These are phyloP conservation scores for Pyracantha coccinea DNA, from an alignment of 331 rosid genomes.

Conservation along the genomic window DNA sequence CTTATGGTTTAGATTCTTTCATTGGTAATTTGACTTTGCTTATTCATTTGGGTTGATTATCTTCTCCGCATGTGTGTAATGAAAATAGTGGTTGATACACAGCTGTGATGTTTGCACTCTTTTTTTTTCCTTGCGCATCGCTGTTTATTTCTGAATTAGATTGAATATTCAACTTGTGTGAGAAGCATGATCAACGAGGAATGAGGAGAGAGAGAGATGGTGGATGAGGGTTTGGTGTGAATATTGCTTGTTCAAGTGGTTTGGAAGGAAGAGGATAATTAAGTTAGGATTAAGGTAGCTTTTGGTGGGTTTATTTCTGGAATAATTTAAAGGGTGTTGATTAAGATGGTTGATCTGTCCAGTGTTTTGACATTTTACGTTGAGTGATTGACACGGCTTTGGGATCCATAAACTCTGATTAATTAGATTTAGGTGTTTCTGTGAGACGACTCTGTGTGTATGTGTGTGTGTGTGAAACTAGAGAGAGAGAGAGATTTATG, in stretches of 20 bases:
- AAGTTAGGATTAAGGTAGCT: neutral
- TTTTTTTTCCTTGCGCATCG: too few relatives aligned
- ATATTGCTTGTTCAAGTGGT: neutral
- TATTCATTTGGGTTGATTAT: too few relatives aligned
- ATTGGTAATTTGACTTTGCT: too few relatives aligned
- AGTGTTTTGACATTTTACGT: constrained; percentile 26
- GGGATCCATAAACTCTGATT: constrained; percentile 29
- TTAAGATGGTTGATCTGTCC: constrained; percentile 26
- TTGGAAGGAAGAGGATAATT: neutral
- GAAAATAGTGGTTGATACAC: too few relatives aligned
- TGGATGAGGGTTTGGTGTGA: constrained; percentile 2
- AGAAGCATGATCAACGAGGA: too few relatives aligned
- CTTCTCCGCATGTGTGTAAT: too few relatives aligned
- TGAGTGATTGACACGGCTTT: constrained; percentile 46
- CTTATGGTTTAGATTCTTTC: too few relatives aligned
- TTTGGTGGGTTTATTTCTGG: neutral
- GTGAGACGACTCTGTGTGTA: neutral
- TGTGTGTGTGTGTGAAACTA: neutral
- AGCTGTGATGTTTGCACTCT: too few relatives aligned
- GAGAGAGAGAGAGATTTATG: constrained; percentile 6
- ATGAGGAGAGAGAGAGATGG: neutral
- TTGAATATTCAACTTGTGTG: too few relatives aligned
- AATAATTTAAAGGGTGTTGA: constrained; percentile 12
- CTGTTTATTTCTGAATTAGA: too few relatives aligned
- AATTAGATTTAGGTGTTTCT: too few relatives aligned